Base-by-base conservation (phyloP, 1,284 basidiomycete genomes). In the Xanthoconium separans region DNA sequence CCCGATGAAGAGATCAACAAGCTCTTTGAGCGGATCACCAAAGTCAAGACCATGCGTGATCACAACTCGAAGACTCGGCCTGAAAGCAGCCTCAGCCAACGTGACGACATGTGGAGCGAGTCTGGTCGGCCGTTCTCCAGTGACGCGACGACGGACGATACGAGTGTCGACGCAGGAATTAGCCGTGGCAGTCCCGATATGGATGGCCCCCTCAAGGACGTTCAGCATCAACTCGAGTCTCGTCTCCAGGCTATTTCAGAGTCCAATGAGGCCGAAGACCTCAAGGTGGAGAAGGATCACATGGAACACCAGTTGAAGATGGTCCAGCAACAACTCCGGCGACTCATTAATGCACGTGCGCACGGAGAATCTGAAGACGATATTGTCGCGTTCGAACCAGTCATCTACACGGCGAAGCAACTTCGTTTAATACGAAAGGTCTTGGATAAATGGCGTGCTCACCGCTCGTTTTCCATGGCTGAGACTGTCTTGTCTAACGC, bases 1-100 rank as follows among this genome's bases (percentile, higher is more conserved):
- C 91, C 91, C 0, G 94, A 98, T 69, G 89, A 93, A 52, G 95
- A 98, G 68, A 77, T 98, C 50, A 95, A 96, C 76, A 93, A 90
- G 66, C 78, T 98, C 16, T 98, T 89, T 70, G 92, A 97, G 73
- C 88, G 89, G 72, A 91, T 95, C 70, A 87, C 93, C 34, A 93
- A 93, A 68, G 93, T 96, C 48, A 93, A 96, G 72, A 93, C 87
- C 10, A 81, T 93, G 76, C 87, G 93, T 11, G 89, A 90, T 61
- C 84, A 88, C 60, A 82, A 83, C 58, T 77, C 77, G 44, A 88
- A 85, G 63, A 77, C 79, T 16, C 80, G 91, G 9, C 90, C 91
- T 2, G 91, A 94, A 64, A 93, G 91, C 63, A 89, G 91, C 65
- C 79, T 91, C 51, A 90, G 89, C 61, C 86, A 88, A 61, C 82